Conservation (phyloP, 2,329 filamentous ascomycete genomes). For the Pyrenophora seminiperda region DNA sequence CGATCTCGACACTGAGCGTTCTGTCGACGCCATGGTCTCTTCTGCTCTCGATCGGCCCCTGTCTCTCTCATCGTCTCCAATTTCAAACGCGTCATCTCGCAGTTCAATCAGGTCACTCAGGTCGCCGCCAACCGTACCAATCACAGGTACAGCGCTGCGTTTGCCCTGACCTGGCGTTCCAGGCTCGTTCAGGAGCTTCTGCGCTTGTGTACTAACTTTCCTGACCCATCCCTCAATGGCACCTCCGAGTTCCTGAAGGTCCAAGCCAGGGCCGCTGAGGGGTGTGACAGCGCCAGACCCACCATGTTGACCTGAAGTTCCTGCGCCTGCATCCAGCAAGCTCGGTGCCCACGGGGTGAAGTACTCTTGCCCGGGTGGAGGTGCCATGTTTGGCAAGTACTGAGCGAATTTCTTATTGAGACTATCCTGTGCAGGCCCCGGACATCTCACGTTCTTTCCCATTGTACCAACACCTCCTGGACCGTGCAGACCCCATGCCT, state of each 20-base stretch:
- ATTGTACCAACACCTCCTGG: conserved; percentile 90
- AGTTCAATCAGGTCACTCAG: conserved; percentile 73
- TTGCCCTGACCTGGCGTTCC: conserved; percentile 38
- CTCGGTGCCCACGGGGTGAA: conserved; percentile 49
- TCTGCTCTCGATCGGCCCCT: conserved; percentile 32
- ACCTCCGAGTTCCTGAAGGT: conserved; percentile 81
- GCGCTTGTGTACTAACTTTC: conserved; percentile 72
- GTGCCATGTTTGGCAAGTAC: conserved; percentile 77
- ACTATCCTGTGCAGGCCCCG: conserved; percentile 82
- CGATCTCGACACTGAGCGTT: conserved; percentile 18
- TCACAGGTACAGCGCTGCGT: conserved; percentile 41
- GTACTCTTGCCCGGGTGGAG: conserved; percentile 62
- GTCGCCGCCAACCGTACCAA: conserved; percentile 52
- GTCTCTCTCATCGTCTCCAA: conserved; percentile 41
- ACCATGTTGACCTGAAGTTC: conserved; percentile 32
- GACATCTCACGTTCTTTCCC: conserved; percentile 69
- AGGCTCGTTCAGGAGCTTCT: conserved; percentile 44
- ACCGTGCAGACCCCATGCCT: conserved; percentile 67
- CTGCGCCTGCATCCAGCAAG: conserved; percentile 39
- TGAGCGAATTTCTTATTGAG: conserved; percentile 84
- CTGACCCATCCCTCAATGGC: conserved; percentile 90
- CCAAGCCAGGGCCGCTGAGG: conserved; percentile 43
- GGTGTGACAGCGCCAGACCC: conserved; percentile 41
- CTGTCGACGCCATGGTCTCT: conserved; percentile 20
- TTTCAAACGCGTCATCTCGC: conserved; percentile 60